phyloP scores from a whole-genome alignment of 805 yeast species.

The Pichia californica region DNA sequence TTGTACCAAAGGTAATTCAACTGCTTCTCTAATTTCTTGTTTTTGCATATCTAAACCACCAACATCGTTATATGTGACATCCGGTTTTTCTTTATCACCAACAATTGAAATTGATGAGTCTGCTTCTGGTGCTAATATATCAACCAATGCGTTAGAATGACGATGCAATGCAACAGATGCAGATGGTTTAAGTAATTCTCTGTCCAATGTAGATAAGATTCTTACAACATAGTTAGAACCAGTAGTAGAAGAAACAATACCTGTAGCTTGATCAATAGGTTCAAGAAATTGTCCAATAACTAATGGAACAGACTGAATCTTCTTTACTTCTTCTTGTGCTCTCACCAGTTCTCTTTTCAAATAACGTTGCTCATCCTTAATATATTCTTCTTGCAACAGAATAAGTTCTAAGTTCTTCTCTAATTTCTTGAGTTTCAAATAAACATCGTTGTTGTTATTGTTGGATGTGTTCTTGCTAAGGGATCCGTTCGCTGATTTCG shows the following conservation, averaged over 20 bases:
- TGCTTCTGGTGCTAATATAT: constrained; percentile 97
- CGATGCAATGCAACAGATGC: constrained; percentile 97
- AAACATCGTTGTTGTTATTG: constrained; percentile 52
- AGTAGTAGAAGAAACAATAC: constrained; percentile 94
- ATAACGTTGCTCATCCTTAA: constrained; percentile 97
- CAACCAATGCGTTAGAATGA: constrained; percentile 96
- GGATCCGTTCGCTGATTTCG: constrained; percentile 13
- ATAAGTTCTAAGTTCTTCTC: constrained; percentile 87
- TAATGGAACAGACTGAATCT: constrained; percentile 94
- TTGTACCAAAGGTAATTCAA: constrained; percentile 91
- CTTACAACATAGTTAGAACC: constrained; percentile 97
- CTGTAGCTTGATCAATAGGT: constrained; percentile 94
- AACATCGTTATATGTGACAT: constrained; percentile 91
- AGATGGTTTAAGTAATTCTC: constrained; percentile 90
- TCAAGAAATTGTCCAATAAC: constrained; percentile 98
- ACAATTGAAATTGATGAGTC: constrained; percentile 93
- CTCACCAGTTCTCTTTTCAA: constrained; percentile 88
- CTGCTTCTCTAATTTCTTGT: constrained; percentile 98
- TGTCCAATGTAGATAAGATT: constrained; percentile 87
- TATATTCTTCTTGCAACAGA: constrained; percentile 87
- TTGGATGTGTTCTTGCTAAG: constrained; percentile 11
- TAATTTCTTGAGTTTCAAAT: constrained; percentile 75
- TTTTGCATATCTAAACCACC: constrained; percentile 99
- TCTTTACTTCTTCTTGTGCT: constrained; percentile 97
- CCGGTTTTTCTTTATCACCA: constrained; percentile 89